Base-by-base conservation (phyloP, 2,329 filamentous ascomycete species). In the Aspergillus sp. region DNA sequence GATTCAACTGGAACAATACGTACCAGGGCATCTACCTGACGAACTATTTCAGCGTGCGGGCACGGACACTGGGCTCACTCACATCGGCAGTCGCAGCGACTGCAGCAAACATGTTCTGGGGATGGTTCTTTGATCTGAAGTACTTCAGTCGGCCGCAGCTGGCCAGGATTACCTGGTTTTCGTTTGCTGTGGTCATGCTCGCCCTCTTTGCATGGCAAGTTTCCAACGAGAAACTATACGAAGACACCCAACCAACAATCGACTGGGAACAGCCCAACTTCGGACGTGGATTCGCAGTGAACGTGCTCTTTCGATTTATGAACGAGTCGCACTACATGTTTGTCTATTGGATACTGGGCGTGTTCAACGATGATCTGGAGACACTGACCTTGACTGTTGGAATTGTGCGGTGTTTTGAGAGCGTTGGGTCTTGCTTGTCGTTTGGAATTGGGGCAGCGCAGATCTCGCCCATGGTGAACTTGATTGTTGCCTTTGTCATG, bases 251-350 rank as follows among this genome's bases (percentile, higher is more conserved):
- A 8, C 54, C 54, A 9, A 56, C 54, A 2, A 56, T 56, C 5
- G 54, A 56, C 41, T 56, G 54, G 54, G 47, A 5, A 11, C 27
- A 56, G 19, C 47, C 47, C 1, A 37, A 49, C 19, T 56, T 56
- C 6, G 54, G 54, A 2, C 54, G 54, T 9, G 47, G 47, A 14
- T 56, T 56, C 24, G 54, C 54, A 1, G 54, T 56, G 6, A 56
- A 56, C 9, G 54, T 56, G 14, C 47, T 56, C 3, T 56, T 56
- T 33, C 47, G 47, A 5, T 51, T 56, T 12, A 51, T 56, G 54
- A 56, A 56, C 14, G 54, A 56, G 54, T 56, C 54, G 9, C 54
- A 56, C 11, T 56, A 56, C 15, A 56, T 56, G 47, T 56, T 56
- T 21, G 54, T 56, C 7, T 56, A 56, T 17, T 56, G 54, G 54